phyloP scores from a whole-genome alignment of 768 basidiomycete genomes.

The Ephemerocybe angulata region DNA sequence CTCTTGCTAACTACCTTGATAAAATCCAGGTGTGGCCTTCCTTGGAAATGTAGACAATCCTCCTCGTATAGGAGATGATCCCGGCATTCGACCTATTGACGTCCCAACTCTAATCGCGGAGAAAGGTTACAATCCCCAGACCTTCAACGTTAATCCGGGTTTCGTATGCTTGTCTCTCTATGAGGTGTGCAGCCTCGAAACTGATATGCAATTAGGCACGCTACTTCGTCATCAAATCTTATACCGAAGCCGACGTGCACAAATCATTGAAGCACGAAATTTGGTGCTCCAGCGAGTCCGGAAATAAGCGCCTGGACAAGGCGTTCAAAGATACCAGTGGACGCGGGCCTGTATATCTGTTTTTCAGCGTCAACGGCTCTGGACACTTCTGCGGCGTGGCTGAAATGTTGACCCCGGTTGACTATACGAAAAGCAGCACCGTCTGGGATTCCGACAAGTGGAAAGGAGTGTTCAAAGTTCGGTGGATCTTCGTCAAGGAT shows the following conservation, averaged over 20 bases:
- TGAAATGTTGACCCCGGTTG: constrained; percentile 95
- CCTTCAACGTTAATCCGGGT: constrained; percentile 75
- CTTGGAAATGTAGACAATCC: too few species aligned
- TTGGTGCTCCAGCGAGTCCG: constrained; percentile 95
- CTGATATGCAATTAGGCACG: constrained; percentile 61
- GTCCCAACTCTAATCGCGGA: constrained; percentile 78
- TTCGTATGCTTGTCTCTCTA: constrained; percentile 66
- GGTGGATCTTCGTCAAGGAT: constrained; percentile 97
- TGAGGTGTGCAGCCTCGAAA: too few species aligned
- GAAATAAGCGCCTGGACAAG: constrained; percentile 95
- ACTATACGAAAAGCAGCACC: constrained; percentile 90
- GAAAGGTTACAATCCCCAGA: constrained; percentile 88
- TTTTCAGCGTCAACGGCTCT: constrained; percentile 97
- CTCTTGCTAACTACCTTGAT: too few species aligned
- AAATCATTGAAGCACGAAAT: constrained; percentile 98
- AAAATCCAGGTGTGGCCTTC: too few species aligned
- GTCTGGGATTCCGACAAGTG: constrained; percentile 99
- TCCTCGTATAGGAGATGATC: too few species aligned
- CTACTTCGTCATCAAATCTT: constrained; percentile 98
- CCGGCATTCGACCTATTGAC: too few species aligned
- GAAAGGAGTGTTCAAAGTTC: constrained; percentile 99
- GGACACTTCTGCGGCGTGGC: constrained; percentile 99
- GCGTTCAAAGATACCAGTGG: constrained; percentile 95
- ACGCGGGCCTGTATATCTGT: constrained; percentile 92
- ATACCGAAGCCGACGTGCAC: constrained; percentile 98